Conservation (phyloP, 495 filamentous ascomycete genomes). For the Aspergillus sclerotiicarbonarius region DNA sequence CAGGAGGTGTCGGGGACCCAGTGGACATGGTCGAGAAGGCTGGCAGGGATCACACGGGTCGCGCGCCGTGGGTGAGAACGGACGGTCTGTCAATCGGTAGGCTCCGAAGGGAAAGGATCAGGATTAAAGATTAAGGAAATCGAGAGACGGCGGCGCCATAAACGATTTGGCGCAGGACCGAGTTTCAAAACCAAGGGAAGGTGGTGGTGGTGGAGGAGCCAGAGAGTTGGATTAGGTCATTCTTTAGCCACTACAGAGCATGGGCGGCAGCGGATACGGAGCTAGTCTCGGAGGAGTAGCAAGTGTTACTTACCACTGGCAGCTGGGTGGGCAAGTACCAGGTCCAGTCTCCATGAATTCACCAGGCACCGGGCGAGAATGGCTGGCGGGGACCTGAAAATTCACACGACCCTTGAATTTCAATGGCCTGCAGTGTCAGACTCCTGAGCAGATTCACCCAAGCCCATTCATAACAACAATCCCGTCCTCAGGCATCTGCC, state of each 20-base stretch:
- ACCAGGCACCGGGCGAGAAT: no score
- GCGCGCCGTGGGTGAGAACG: background rate
- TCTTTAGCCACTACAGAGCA: background rate
- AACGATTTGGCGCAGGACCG: background rate
- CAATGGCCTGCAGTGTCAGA: background rate
- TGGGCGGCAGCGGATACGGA: constrained; percentile 4
- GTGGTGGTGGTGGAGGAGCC: background rate
- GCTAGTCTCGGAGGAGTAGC: background rate
- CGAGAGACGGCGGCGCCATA: background rate
- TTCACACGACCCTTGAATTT: background rate
- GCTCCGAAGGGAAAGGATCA: background rate
- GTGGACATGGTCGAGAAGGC: constrained; percentile 38
- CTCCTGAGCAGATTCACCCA: no score
- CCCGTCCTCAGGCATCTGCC: background rate
- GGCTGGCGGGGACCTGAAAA: background rate
- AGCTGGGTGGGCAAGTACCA: no score
- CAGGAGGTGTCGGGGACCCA: constrained; percentile 29
- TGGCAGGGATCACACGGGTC: constrained; percentile 17
- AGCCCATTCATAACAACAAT: background rate
- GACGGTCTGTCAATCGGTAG: background rate
- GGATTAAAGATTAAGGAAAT: background rate
- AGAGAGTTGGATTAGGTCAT: constrained; percentile 8
- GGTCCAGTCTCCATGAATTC: no score
- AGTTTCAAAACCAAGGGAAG: background rate
- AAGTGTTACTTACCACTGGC: no score